Evolutionary conservation across 83 land plant genomes (phyloP), one percentile per base, ranked within the genome.

Genomic region (Larix sibirica): DNA sequence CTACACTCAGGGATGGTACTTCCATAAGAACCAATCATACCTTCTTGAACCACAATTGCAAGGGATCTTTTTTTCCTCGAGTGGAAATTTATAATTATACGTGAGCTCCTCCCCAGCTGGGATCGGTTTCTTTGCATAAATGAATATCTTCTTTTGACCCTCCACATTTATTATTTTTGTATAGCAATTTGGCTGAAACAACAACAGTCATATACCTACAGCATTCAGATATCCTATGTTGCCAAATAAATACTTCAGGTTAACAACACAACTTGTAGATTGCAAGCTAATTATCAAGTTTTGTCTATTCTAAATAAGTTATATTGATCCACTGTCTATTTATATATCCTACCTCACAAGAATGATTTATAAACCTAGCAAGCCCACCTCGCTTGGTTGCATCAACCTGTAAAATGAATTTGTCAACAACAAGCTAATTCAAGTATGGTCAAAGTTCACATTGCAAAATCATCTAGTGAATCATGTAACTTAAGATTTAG

Each of bases 281-380:
- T 18, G 44, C 20, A 70, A 70, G 8, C 44, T 4, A 68, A 20
- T 16, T 17, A 18, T 28, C 42, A 54, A 54, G 3, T 54, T 54
- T 13, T 54, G 58, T 54, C 58, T 54, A 54, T 54, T 54, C 58
- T 54, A 54, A 54, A 54, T 54, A 54, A 12, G 58, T 12, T 14
- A 54, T 12, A 54, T 54, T 54, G 16, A 54, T 36, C 21, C 21
- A 18, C 36, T n/a, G 4, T 44, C 56, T 8, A 44, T 40, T 21
- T 21, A 40, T 42, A 73, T 4, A 21, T 6, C 38, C 61, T 89
- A 94, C 99, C 88, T 97, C 99, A 91, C 99, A 97, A 20, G 99
- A 97, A 85, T 97, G 99, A 64, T 97, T 97, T 61, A 97, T 94
- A 81, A 97, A 97, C 84, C 99, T 94, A 60, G 99, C 99, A 74